Evolutionary conservation across 2,329 filamentous ascomycete genomes (phyloP).

Genomic region (Epichloe amarillans): DNA sequence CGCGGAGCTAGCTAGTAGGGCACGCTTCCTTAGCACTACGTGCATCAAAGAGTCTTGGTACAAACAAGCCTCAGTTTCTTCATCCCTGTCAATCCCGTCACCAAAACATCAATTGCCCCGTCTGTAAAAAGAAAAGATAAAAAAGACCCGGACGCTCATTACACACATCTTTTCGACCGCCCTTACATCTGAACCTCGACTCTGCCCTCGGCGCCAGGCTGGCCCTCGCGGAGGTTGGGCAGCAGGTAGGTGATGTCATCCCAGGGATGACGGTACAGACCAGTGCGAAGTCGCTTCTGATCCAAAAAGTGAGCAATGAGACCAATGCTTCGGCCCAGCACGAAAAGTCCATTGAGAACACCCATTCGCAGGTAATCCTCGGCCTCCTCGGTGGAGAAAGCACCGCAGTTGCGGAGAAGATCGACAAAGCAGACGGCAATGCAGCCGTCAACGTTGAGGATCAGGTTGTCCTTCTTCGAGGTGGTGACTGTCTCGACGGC

Average conservation of each 20-base stretch:
- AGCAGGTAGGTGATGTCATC: constrained; percentile 95
- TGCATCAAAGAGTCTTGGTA: constrained; percentile 14
- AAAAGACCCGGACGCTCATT: constrained; percentile 16
- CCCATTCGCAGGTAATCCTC: constrained; percentile 99
- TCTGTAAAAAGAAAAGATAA: constrained; percentile 1
- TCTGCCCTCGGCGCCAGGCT: constrained; percentile 66
- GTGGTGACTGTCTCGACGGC: constrained; percentile 97
- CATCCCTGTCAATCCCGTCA: constrained; percentile 8
- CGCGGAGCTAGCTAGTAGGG: constrained; percentile 4
- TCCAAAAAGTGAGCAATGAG: constrained; percentile 99
- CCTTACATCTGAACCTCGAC: constrained; percentile 72
- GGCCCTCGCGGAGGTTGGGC: constrained; percentile 59
- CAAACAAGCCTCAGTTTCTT: not conserved
- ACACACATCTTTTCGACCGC: constrained; percentile 1
- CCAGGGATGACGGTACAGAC: constrained; percentile 98
- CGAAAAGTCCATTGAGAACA: constrained; percentile 98
- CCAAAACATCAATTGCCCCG: constrained; percentile 21
- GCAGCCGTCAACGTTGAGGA: constrained; percentile 96
- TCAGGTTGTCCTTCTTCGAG: constrained; percentile 99
- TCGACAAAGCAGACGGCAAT: constrained; percentile 99
- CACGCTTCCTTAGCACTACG: constrained; percentile 21
- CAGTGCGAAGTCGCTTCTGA: constrained; percentile 97
- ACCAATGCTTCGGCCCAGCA: constrained; percentile 92
- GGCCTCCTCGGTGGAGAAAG: constrained; percentile 89
- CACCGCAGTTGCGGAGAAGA: constrained; percentile 91